These are phyloP conservation scores for Vitis hybrid DNA, from an alignment of 177 flowering plant genomes.

Conservation along the genomic window DNA sequence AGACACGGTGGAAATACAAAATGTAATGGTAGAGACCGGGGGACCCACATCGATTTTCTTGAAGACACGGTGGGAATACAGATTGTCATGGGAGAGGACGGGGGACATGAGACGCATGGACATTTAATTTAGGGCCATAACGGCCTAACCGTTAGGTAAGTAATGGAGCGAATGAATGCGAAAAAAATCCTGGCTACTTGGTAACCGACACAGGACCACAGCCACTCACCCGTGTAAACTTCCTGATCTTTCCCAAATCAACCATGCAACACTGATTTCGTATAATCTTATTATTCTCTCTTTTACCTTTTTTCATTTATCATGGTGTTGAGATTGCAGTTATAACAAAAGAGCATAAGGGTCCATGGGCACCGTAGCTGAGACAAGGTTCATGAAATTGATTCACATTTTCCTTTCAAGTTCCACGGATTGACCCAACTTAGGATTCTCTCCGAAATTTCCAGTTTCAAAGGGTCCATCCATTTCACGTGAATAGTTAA, in stretches of 20 bases:
- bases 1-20: too few relatives aligned
- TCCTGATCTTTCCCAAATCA: neutral
- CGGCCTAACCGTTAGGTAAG: conserved; percentile 12
- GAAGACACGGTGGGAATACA: too few relatives aligned
- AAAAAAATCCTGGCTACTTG: neutral
- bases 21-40: too few relatives aligned
- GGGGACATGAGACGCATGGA: conserved; percentile 3
- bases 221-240: too few relatives aligned
- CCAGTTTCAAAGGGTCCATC: neutral
- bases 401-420: neutral
- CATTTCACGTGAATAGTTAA: neutral
- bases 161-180: neutral
- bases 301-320: too few relatives aligned
- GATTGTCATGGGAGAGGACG: too few relatives aligned
- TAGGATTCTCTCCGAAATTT: neutral
- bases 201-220: too few relatives aligned
- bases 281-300: too few relatives aligned
- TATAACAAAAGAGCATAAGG: neutral
- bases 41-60: too few relatives aligned
- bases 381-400: neutral
- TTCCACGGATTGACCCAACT: neutral
- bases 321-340: neutral
- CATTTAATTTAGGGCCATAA: conserved; percentile 22
- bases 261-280: too few relatives aligned
- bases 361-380: too few relatives aligned